These are phyloP conservation scores for Cucurbita ficifolia DNA, from an alignment of 306 rosid species.

Conservation along the genomic window DNA sequence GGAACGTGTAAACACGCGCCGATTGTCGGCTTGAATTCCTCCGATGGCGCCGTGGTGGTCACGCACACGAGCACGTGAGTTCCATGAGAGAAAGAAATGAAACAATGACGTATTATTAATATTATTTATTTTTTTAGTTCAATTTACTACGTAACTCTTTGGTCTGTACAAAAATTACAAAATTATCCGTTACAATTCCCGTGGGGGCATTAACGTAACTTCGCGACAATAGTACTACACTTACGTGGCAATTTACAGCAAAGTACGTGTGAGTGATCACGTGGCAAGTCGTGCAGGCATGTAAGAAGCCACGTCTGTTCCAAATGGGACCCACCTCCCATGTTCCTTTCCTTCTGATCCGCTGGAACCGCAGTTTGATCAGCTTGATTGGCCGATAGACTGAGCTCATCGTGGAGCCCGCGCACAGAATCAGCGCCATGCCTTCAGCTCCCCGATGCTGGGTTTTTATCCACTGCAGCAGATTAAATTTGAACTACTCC, in stretches of 20 bases:
- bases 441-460: background rate
- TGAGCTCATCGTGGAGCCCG: constrained; percentile 1
- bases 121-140: no score
- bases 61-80: background rate
- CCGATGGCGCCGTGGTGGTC: background rate
- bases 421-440: background rate
- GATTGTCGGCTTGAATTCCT: background rate
- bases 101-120: background rate
- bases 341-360: background rate
- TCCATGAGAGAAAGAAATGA: background rate
- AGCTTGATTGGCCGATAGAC: background rate
- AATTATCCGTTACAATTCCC: background rate
- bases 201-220: background rate
- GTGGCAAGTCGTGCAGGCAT: constrained; percentile 2
- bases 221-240: background rate
- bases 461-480: background rate
- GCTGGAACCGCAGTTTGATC: background rate
- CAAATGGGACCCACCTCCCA: background rate
- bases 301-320: constrained; percentile 6
- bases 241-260: background rate
- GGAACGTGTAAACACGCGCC: background rate
- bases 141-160: background rate
- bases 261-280: background rate
- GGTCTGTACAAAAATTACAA: background rate
- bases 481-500: no score